These are phyloP conservation scores for Phellopilus nigrolimitatus DNA, from an alignment of 1,284 basidiomycete species.

Conservation along the genomic window DNA sequence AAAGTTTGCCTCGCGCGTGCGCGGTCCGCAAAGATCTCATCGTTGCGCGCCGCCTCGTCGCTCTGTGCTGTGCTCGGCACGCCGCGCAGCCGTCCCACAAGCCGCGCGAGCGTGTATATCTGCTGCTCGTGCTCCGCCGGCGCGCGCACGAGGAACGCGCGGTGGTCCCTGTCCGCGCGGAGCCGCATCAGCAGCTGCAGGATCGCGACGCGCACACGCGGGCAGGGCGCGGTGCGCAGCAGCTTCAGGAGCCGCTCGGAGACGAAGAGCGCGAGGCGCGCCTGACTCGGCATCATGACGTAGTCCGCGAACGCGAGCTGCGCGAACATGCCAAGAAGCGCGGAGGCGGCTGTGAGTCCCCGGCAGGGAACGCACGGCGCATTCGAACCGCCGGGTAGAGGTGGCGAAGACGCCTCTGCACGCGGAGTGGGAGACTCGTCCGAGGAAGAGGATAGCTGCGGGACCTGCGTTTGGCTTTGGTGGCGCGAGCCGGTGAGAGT, in stretches of 20 bases:
- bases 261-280: constrained; percentile 47
- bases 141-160: constrained; percentile 63
- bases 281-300: constrained; percentile 39
- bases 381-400: not conserved
- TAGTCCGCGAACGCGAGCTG: constrained; percentile 67
- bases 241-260: constrained; percentile 48
- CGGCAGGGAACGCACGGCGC: not conserved
- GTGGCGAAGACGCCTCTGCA: not conserved
- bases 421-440: constrained; percentile 8
- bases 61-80: not conserved
- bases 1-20: constrained; percentile 43
- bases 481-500: constrained; percentile 52
- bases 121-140: constrained; percentile 31
- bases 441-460: not conserved
- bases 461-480: constrained; percentile 30
- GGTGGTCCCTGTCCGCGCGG: constrained; percentile 88
- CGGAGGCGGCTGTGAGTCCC: constrained; percentile 55
- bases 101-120: constrained; percentile 6
- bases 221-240: constrained; percentile 43
- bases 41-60: constrained; percentile 25
- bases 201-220: constrained; percentile 64
- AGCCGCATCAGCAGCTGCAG: constrained; percentile 89
- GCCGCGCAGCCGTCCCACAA: constrained; percentile 16
- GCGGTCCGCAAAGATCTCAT: constrained; percentile 33
- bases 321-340: constrained; percentile 62